Conservation (phyloP, 179 eudicot species). For the Spinacia oleracea region DNA sequence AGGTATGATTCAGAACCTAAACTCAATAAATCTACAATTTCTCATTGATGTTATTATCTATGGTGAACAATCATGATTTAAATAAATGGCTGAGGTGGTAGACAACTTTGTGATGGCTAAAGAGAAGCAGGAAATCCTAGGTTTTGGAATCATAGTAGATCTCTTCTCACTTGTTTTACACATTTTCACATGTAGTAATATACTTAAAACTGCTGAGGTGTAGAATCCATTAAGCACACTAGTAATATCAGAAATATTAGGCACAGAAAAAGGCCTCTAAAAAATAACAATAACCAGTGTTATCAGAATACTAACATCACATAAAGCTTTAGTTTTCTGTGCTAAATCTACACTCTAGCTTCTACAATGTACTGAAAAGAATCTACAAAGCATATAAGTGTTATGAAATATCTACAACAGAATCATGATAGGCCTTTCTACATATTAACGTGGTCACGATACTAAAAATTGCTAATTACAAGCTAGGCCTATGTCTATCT, state of each 20-base stretch:
- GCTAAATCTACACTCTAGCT: not conserved
- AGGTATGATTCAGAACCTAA: constrained; percentile 25
- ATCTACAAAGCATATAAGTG: not conserved
- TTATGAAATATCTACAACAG: not conserved
- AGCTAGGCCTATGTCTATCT: not conserved
- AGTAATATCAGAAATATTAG: not conserved
- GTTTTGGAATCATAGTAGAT: constrained; percentile 1
- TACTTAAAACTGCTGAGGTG: not conserved
- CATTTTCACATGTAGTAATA: too few relatives aligned
- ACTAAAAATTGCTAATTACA: not conserved
- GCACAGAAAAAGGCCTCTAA: not conserved
- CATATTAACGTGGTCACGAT: not conserved
- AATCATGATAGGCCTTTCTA: not conserved
- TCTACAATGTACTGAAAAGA: not conserved
- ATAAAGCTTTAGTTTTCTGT: not conserved
- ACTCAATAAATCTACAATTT: not conserved
- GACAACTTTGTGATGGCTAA: not conserved
- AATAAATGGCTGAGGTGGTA: not conserved
- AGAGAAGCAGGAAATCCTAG: not conserved
- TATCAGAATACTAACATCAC: not conserved
- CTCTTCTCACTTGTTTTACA: not conserved
- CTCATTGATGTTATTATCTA: not conserved
- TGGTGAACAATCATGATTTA: not conserved
- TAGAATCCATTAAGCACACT: not conserved
- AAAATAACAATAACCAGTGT: not conserved